A percentile compares a stretch with the other conserved stretches of the same genome.
Evolutionary conservation across 108 stramenopile species (phyloP).

Genomic region (Pseudonitzschia delicatissima): DNA sequence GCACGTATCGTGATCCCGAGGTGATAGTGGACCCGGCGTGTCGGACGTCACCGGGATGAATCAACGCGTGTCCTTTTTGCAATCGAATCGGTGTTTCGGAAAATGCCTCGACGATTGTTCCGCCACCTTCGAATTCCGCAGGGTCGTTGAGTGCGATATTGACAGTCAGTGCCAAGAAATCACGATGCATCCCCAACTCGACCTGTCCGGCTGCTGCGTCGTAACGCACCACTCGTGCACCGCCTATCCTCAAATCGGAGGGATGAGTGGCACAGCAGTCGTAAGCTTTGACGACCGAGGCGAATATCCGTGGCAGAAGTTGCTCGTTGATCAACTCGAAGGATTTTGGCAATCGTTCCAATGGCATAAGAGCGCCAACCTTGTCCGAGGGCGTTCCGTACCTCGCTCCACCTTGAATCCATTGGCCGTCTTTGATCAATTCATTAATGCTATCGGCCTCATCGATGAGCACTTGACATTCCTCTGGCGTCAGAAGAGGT

Average conservation of each 20-base stretch:
- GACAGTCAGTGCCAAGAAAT: background rate
- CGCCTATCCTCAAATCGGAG: background rate
- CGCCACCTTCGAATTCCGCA: background rate
- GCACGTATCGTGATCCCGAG: background rate
- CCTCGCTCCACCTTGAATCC: conserved; percentile 1
- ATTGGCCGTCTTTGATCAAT: background rate
- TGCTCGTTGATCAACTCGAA: background rate
- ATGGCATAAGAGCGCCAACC: background rate
- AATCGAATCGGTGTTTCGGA: background rate
- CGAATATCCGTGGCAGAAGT: background rate
- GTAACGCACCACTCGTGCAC: background rate
- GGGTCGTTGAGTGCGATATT: background rate
- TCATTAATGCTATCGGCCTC: background rate
- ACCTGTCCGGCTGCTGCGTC: background rate
- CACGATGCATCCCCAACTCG: background rate
- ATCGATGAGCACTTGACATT: background rate
- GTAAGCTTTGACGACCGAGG: background rate
- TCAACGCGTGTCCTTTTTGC: background rate
- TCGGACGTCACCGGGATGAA: background rate
- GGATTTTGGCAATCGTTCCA: background rate
- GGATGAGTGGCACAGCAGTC: background rate
- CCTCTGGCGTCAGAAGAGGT: background rate
- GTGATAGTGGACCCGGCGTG: background rate
- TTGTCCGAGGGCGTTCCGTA: background rate
- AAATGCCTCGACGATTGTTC: background rate